Conservation (phyloP, 2,329 filamentous ascomycete genomes). For the Helicocarpus griseus region DNA sequence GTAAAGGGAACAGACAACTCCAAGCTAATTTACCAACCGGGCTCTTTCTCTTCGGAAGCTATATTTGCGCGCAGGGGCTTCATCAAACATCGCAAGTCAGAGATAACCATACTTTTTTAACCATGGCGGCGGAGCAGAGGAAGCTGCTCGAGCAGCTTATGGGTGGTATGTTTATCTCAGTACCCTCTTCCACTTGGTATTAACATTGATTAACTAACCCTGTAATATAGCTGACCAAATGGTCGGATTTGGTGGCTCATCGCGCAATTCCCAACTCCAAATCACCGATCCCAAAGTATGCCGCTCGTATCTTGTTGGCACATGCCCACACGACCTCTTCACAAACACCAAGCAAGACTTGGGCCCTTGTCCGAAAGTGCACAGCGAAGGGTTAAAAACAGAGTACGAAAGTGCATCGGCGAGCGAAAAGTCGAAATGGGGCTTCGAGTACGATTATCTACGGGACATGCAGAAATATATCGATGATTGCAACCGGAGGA, state of each 20-base stretch:
- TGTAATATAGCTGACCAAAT: constrained; percentile 47
- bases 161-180: constrained; percentile 36
- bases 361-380: constrained; percentile 76
- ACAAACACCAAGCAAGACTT: constrained; percentile 99
- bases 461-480: constrained; percentile 94
- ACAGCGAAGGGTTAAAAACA: constrained; percentile 76
- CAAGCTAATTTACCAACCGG: no score
- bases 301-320: constrained; percentile 85
- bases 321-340: constrained; percentile 96
- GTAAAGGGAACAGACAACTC: no score
- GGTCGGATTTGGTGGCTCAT: constrained; percentile 65
- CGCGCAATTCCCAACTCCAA: constrained; percentile 69
- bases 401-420: constrained; percentile 73
- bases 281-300: constrained; percentile 91
- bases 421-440: constrained; percentile 64
- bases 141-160: constrained; percentile 95
- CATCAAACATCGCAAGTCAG: no score
- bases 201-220: neutral
- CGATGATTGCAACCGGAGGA: constrained; percentile 88
- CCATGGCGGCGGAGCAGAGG: constrained; percentile 92
- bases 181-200: neutral
- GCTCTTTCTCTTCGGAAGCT: no score
- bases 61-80: neutral
- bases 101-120: neutral
- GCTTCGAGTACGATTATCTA: constrained; percentile 95